Percentiles rank a stretch among this genome's conserved stretches.
phyloP scores from a whole-genome alignment of 225 moss, liverwort and hornwort genomes.

The Asterella californica region DNA sequence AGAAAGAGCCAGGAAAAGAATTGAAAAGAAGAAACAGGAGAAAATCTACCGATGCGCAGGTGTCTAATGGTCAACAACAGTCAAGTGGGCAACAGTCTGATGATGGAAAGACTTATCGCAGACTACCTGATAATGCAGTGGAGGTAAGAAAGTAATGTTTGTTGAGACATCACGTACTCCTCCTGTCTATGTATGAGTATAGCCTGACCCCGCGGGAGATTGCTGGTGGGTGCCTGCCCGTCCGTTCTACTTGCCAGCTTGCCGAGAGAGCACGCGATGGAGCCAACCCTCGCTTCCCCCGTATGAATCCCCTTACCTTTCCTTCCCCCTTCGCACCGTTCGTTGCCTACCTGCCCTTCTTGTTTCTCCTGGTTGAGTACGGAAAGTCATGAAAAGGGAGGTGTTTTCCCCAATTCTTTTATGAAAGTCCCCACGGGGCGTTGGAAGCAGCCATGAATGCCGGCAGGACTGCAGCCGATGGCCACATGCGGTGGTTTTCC shows the following conservation, averaged over 20 bases:
- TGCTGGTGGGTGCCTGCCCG: not conserved
- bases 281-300: not conserved
- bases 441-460: slow-evolving; percentile 18
- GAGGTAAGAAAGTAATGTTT: slow-evolving; percentile 35
- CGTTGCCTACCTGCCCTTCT: not conserved
- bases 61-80: not conserved
- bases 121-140: slow-evolving; percentile 59
- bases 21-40: slow-evolving; percentile 19
- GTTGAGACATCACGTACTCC: not conserved
- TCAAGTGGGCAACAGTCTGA: slow-evolving; percentile 7
- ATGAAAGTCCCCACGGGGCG: not conserved
- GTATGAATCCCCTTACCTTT: not conserved
- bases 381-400: no score
- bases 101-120: slow-evolving; percentile 20
- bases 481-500: slow-evolving; percentile 17
- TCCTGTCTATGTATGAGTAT: not conserved
- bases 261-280: not conserved
- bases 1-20: not conserved
- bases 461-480: slow-evolving; percentile 7
- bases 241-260: not conserved
- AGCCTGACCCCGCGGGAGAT: not conserved
- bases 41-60: not conserved
- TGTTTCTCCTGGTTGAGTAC: no score
- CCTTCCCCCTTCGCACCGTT: not conserved
- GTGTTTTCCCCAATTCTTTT: not conserved